A percentile compares a stretch with the other conserved stretches of the same genome.
phyloP scores from a whole-genome alignment of 345 rosid species.

The Anastatica hierochuntica region DNA sequence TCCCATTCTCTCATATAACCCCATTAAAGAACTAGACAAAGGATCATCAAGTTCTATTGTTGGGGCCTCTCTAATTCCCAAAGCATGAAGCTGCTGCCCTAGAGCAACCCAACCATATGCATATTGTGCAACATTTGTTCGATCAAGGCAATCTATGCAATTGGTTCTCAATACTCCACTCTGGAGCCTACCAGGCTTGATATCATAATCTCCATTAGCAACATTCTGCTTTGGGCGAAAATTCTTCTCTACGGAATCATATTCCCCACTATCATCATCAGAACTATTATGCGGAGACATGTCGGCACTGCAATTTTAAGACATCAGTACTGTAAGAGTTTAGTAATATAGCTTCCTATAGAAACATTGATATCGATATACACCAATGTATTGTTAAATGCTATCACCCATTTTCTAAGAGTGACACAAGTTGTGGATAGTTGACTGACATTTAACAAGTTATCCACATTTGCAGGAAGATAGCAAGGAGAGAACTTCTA shows the following conservation, averaged over 20 bases:
- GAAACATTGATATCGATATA: neutral
- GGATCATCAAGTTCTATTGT: slow-evolving; percentile 73
- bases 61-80: slow-evolving; percentile 53
- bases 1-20: slow-evolving; percentile 85
- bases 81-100: slow-evolving; percentile 78
- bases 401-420: neutral
- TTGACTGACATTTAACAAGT: neutral
- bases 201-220: slow-evolving; percentile 42
- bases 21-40: slow-evolving; percentile 80
- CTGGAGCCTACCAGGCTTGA: slow-evolving; percentile 55
- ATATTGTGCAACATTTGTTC: slow-evolving; percentile 98
- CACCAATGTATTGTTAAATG: slow-evolving; percentile 1
- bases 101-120: slow-evolving; percentile 95
- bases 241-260: slow-evolving; percentile 35
- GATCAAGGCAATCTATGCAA: slow-evolving; percentile 97
- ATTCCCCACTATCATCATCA: slow-evolving; percentile 37
- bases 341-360: neutral
- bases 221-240: slow-evolving; percentile 28
- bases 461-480: neutral
- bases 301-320: slow-evolving; percentile 25
- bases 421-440: neutral
- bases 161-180: slow-evolving; percentile 91
- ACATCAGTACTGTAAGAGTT: neutral
- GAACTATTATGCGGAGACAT: slow-evolving; percentile 29
- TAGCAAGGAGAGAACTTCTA: neutral